Base-by-base conservation (phyloP, 306 rosid genomes). In the Oemleria cerasiformis region DNA sequence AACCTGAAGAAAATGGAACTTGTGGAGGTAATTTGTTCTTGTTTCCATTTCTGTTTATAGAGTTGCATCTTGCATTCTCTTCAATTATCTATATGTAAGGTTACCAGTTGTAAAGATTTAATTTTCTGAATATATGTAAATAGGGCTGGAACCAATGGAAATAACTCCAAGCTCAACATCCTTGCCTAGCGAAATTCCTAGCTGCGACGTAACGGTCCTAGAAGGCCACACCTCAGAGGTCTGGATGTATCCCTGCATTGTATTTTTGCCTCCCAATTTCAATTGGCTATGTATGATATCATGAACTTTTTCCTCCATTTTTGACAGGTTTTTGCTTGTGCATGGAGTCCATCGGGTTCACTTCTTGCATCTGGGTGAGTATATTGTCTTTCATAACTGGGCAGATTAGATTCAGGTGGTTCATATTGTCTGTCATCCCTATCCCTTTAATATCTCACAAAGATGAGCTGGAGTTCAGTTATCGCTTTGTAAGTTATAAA, bases 321-420 rank as follows among this genome's bases (percentile, higher is more conserved):
- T 63, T 63, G 49, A 16, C 80, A 88, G 90, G 90, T 88, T 68
- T 88, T 83, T 81, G 86, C 90, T 78, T 88, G 93, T 80, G 93
- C 90, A 23, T 88, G 93, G 93, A 88, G 80, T 75, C 90, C 93
- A 49, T 75, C 87, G 7, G 87, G 88, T 42, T 85, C 87, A 0
- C 86, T 85, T 80, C 88, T 88, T 77, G 93, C 93, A 15, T 88
- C 93, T 23, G 93, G 90, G 93, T 88, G 80, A 82, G 93, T 78
- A 39, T 43, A 15, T 41, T 54, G 72, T 43, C 72, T 19, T 51
- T 19, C 16, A 21, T 40, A 2, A 25, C 9, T 11, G 61, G 72
- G 16, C 44, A 68, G 51, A 9, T 63, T 61, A 61, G 48, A 47
- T 3, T 17, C 67, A 9, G 47, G 20, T 61, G 65, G 3, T 61